phyloP scores from a whole-genome alignment of 2,329 filamentous ascomycete species.

The Phialemonium atrogriseum region DNA sequence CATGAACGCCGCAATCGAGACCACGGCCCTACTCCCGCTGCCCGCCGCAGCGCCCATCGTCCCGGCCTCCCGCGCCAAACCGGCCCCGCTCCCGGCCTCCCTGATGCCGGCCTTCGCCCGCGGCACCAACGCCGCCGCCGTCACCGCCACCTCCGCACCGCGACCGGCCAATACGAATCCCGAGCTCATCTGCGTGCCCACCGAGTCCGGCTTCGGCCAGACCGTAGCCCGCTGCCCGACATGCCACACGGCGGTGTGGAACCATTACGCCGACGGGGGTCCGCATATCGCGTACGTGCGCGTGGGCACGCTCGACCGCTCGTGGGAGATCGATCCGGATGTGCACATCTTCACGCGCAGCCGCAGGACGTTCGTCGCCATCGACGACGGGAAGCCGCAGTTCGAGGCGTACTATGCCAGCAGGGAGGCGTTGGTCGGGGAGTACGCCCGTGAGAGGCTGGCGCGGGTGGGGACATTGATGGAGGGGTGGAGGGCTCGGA shows the following conservation, averaged over 20 bases:
- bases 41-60: slow-evolving; percentile 16
- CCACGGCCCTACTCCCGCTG: slow-evolving; percentile 22
- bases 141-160: no score
- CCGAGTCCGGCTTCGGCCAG: slow-evolving; percentile 31
- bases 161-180: no score
- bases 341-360: slow-evolving; percentile 34
- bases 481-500: no score
- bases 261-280: slow-evolving; percentile 26
- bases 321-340: slow-evolving; percentile 30
- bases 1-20: slow-evolving; percentile 34
- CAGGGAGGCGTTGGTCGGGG: no score
- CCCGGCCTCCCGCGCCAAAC: slow-evolving; percentile 7
- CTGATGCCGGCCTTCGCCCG: no score
- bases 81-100: slow-evolving; percentile 4
- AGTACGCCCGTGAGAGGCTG: no score
- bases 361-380: slow-evolving; percentile 27
- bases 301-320: slow-evolving; percentile 34
- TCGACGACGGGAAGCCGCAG: slow-evolving; percentile 26
- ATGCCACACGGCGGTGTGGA: slow-evolving; percentile 33
- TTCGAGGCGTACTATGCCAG: slow-evolving; percentile 25
- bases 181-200: slow-evolving; percentile 23
- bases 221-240: slow-evolving; percentile 31
- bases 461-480: no score
- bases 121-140: no score
- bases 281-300: slow-evolving; percentile 27